Evolutionary conservation across 78 protist genomes (phyloP), one percentile per base, ranked within the genome.

Genomic region (Dictyostelium capitatum): DNA sequence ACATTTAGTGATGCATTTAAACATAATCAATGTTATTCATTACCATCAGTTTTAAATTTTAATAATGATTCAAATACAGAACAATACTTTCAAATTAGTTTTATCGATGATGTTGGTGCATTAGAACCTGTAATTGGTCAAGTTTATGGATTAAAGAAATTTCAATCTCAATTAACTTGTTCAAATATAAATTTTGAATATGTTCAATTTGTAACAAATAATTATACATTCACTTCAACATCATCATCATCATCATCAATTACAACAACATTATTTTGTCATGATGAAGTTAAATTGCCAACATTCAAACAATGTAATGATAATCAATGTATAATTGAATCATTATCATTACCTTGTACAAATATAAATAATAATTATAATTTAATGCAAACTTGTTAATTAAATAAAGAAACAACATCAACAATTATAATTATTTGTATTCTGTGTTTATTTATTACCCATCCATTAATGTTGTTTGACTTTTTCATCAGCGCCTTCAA

Each of bases 61-160:
- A 32, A 67, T 67, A 30, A 30, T 67, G 37, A 32, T 62, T 4
- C 43, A 28, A 64, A 32, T 25, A 25, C 72, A 8, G 15, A 23
- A 59, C 70, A 25, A 62, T 62, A 62, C 7, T 67, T 67, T 67
- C 41, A 32, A 32, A 67, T 67, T 37, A 67, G 37, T 17, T 11
- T 67, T 12, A 32, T 67, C 1, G 30, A 32, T 12, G 15, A 32
- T 12, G 46, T 6, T 15, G 30, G 11, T 67, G 43, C 15, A 67
- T 30, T 67, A 14, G 30, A 25, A 28, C 75, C 28, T 30, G 30
- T 67, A 32, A 32, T 67, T 17, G 47, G 30, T 32, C 47, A 67
- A 67, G 48, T 32, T 4, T 67, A 67, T 67, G 75, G 75, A 30
- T 37, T 67, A 67, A 67, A 67, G 47, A 67, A 67, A 67, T 32